Conservation (phyloP, 1,139 yeast genomes). For the Scheffersomyces cryptocercus region DNA sequence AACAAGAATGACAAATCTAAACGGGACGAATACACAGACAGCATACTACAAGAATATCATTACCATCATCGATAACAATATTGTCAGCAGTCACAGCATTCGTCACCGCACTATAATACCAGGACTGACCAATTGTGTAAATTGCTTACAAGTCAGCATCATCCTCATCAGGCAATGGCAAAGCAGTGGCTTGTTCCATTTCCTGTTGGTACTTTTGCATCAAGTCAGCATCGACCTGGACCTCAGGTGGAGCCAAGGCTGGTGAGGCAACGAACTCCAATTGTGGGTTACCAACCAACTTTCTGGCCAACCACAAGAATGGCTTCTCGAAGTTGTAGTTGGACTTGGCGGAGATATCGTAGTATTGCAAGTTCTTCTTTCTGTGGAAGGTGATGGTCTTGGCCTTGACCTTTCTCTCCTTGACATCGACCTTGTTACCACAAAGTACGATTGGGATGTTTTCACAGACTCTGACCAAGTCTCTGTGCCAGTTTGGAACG, state of each 20-base stretch:
- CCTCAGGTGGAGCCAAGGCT: slow-evolving; percentile 99
- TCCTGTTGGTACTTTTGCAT: slow-evolving; percentile 99
- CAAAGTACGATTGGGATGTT: slow-evolving; percentile 98
- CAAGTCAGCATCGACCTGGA: slow-evolving; percentile 91
- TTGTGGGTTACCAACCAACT: slow-evolving; percentile 96
- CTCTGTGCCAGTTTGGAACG: slow-evolving; percentile 99
- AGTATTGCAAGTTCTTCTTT: slow-evolving; percentile 99
- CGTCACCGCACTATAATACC: too few species aligned
- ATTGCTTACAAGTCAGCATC: slow-evolving; percentile 87
- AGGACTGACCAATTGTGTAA: not conserved
- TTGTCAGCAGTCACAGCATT: too few species aligned
- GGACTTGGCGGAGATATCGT: slow-evolving; percentile 99
- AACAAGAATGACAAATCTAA: too few species aligned
- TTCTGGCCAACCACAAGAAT: slow-evolving; percentile 99
- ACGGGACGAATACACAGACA: too few species aligned
- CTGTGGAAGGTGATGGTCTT: slow-evolving; percentile 99
- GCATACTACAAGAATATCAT: too few species aligned
- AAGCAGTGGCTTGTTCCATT: slow-evolving; percentile 98
- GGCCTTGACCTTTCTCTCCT: slow-evolving; percentile 99
- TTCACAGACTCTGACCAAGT: slow-evolving; percentile 98
- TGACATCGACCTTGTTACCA: slow-evolving; percentile 99
- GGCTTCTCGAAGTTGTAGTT: slow-evolving; percentile 99
- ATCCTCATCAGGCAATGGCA: slow-evolving; percentile 99
- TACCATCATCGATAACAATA: too few species aligned
- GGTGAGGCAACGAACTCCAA: slow-evolving; percentile 99